Base-by-base conservation (phyloP, 768 basidiomycete genomes). In the Sarcodon aspratus region DNA sequence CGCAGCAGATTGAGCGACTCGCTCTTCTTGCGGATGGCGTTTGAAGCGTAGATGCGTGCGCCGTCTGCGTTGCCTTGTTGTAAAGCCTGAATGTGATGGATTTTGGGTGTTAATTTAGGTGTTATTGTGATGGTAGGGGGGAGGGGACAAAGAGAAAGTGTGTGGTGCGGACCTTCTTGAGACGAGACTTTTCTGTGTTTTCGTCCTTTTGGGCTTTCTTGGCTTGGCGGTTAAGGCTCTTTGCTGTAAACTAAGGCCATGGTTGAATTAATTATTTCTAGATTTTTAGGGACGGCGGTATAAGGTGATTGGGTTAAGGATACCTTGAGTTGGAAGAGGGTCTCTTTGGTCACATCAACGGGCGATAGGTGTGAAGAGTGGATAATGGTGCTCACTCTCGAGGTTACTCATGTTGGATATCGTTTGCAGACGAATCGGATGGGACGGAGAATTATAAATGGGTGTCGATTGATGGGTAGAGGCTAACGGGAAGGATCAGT, bases 121-220 rank as follows among this genome's bases (percentile, higher is more conserved):
- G 44, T 2, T 3, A 27, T 27, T 31, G 44, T 15, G 7, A 33
- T 7, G 38, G 36, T 27, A 42, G 13, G 36, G 44, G 40, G 13
- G 9, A 17, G 40, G 15, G 10, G 21, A 40, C 40, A 42, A 5
- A 13, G 40, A 15, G 9, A 13, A n/a, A 27, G 21, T 3, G 21
- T 3, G 21, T 3, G 21, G 35, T 34, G 57, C 65, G 32, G 45
- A 88, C 94, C 85, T 94, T 96, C 76, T 99, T 99, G 44, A 99
- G 68, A 53, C 86, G 83, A 46, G 80, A 55, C 67, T 92, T 96
- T 72, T 99, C 96, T 0, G 76, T 56, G 35, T 73, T 76, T 70
- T 99, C 96, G 62, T 98, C 95, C 61, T 95, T 98, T 66, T 92
- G 80, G 0, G 96, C 94, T 67, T 98, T 98, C 74, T 91, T 94